A percentile compares a stretch with the other conserved stretches of the same genome.
phyloP scores from a whole-genome alignment of 1,139 yeast species.

The Kodamaea derodonti region DNA sequence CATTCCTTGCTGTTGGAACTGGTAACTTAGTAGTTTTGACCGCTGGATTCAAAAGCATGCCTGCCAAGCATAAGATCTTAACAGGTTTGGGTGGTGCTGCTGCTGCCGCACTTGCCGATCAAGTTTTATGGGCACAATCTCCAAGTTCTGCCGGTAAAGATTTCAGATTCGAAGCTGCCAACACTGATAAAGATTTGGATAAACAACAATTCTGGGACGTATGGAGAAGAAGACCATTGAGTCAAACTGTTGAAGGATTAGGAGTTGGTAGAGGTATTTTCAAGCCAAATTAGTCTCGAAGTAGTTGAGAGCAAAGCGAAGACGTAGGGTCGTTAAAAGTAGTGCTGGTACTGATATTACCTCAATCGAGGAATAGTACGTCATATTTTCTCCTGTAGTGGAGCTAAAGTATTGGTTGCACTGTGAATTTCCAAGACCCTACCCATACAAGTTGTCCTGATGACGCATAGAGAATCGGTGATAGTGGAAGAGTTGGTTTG shows the following conservation, averaged over 20 bases:
- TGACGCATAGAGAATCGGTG: no score
- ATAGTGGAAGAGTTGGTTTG: no score
- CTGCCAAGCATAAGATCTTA: slow-evolving; percentile 39
- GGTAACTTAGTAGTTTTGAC: slow-evolving; percentile 42
- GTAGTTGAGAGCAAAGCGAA: no score
- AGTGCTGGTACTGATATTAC: no score
- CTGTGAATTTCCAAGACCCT: no score
- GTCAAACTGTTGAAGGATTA: slow-evolving; percentile 73
- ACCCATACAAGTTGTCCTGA: no score
- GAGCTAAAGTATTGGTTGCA: no score
- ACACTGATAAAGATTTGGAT: slow-evolving; percentile 30
- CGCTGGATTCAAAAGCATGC: slow-evolving; percentile 41
- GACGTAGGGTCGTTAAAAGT: no score
- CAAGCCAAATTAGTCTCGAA: slow-evolving; percentile 19
- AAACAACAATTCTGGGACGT: slow-evolving; percentile 82
- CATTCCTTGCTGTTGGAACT: slow-evolving; percentile 42
- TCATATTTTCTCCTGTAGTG: no score
- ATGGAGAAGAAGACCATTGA: slow-evolving; percentile 75
- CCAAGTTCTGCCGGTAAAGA: slow-evolving; percentile 39
- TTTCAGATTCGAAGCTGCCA: slow-evolving; percentile 33
- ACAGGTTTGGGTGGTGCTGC: slow-evolving; percentile 42
- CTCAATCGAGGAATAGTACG: no score
- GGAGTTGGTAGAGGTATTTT: slow-evolving; percentile 63
- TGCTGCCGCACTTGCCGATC: slow-evolving; percentile 37
- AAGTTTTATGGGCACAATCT: slow-evolving; percentile 43